A percentile compares a stretch with the other conserved stretches of the same genome.
phyloP scores from a whole-genome alignment of 2,329 filamentous ascomycete species.

The Fusarium domesticum region DNA sequence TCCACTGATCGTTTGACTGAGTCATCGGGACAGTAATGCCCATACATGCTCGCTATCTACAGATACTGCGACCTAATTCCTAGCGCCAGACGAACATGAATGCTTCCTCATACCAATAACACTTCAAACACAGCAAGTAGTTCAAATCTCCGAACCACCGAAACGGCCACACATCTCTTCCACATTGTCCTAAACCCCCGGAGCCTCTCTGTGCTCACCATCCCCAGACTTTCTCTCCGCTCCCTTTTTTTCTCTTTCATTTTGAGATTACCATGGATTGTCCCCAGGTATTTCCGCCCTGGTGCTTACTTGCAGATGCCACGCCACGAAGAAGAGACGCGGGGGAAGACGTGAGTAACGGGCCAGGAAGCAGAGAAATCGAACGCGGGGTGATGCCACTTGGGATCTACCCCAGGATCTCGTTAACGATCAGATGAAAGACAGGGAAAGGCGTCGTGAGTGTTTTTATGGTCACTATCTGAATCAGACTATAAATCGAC shows the following conservation, averaged over 20 bases:
- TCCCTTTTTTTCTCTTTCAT: constrained; percentile 8
- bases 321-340: constrained; percentile 19
- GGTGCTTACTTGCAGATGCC: no score
- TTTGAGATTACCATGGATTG: constrained; percentile 3
- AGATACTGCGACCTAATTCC: neutral
- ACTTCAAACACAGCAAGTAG: constrained; percentile 1
- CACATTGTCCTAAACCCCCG: constrained; percentile 8
- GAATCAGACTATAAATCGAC: neutral
- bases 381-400: constrained; percentile 20
- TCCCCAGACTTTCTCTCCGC: constrained; percentile 9
- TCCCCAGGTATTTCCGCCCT: no score
- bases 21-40: no score
- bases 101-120: no score
- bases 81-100: neutral
- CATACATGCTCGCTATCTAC: neutral
- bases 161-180: neutral
- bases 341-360: constrained; percentile 6
- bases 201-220: constrained; percentile 21
- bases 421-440: neutral
- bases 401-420: neutral
- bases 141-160: constrained; percentile 2
- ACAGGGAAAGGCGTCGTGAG: neutral
- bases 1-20: neutral
- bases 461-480: no score
- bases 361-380: constrained; percentile 10